These are phyloP conservation scores for Didymella arachidicola DNA, from an alignment of 2,329 filamentous ascomycete genomes.

Conservation along the genomic window DNA sequence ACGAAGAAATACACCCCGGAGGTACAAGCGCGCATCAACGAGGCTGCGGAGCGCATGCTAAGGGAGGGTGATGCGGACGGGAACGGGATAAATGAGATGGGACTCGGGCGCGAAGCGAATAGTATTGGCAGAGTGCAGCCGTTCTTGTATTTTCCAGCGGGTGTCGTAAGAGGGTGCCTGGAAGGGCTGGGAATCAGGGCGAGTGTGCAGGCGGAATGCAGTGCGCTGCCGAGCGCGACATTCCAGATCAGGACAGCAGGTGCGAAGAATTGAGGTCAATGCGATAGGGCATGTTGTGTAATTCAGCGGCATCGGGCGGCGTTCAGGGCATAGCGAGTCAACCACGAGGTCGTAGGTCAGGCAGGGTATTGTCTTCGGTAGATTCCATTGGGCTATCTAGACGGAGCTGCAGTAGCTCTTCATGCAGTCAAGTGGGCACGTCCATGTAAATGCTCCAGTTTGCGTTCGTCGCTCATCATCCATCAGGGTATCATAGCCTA, in stretches of 20 bases:
- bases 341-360: background rate
- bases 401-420: slow-evolving; percentile 19
- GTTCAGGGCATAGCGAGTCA: slow-evolving; percentile 26
- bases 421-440: slow-evolving; percentile 10
- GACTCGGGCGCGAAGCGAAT: slow-evolving; percentile 61
- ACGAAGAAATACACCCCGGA: slow-evolving; percentile 44
- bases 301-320: slow-evolving; percentile 45
- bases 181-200: slow-evolving; percentile 91
- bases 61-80: slow-evolving; percentile 38
- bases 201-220: slow-evolving; percentile 89
- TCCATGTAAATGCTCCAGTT: slow-evolving; percentile 13
- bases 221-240: slow-evolving; percentile 83
- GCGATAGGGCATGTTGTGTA: background rate
- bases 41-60: slow-evolving; percentile 30
- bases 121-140: slow-evolving; percentile 43
- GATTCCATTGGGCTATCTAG: slow-evolving; percentile 14
- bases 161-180: slow-evolving; percentile 88
- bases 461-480: slow-evolving; percentile 27
- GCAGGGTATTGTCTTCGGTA: slow-evolving; percentile 17
- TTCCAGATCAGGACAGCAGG: slow-evolving; percentile 93
- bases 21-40: slow-evolving; percentile 31
- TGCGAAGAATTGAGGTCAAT: slow-evolving; percentile 64
- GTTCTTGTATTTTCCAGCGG: slow-evolving; percentile 96
- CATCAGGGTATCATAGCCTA: slow-evolving; percentile 29
- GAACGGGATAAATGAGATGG: slow-evolving; percentile 11